Percentiles rank a stretch among this genome's conserved stretches.
These are phyloP conservation scores for Zasmidium citrigriseum DNA, from an alignment of 2,329 filamentous ascomycete genomes.

Conservation along the genomic window DNA sequence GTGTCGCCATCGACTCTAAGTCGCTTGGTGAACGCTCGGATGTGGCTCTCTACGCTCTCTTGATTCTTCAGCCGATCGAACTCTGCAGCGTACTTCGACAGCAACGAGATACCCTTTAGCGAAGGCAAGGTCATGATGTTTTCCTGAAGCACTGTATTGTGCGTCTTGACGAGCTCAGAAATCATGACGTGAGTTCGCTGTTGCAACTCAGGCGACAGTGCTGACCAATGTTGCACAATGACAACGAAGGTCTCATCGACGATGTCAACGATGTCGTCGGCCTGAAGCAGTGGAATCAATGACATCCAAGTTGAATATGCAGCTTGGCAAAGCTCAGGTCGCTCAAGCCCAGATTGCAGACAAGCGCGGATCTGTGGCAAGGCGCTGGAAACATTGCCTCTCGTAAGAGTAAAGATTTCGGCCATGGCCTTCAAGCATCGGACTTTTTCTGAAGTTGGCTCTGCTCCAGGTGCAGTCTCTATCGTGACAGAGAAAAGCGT, in stretches of 20 bases:
- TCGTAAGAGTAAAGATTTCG: conserved; percentile 80
- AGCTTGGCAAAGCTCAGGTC: conserved; percentile 71
- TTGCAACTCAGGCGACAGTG: conserved; percentile 63
- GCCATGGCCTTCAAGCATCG: conserved; percentile 80
- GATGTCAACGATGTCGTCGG: conserved; percentile 75
- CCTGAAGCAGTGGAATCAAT: conserved; percentile 72
- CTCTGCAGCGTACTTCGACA: conserved; percentile 67
- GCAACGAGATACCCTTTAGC: conserved; percentile 66
- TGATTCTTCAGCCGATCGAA: conserved; percentile 66
- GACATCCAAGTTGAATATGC: conserved; percentile 84
- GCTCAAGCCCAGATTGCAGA: conserved; percentile 77
- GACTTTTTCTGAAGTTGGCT: conserved; percentile 61
- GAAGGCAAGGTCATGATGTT: conserved; percentile 78
- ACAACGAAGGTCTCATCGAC: conserved; percentile 89
- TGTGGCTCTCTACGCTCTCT: conserved; percentile 66
- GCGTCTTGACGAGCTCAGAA: conserved; percentile 63
- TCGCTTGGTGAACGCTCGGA: conserved; percentile 71
- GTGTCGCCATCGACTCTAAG: conserved; percentile 81
- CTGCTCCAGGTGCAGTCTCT: conserved; percentile 43
- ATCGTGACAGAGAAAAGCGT: conserved; percentile 76
- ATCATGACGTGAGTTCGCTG: conserved; percentile 64
- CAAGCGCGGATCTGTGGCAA: conserved; percentile 94
- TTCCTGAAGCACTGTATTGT: conserved; percentile 62
- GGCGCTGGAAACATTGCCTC: conserved; percentile 71
- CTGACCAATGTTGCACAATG: conserved; percentile 76